Evolutionary conservation across 2,329 filamentous ascomycete genomes (phyloP), one percentile per base, ranked within the genome.

Genomic region (Xylaria sp.): DNA sequence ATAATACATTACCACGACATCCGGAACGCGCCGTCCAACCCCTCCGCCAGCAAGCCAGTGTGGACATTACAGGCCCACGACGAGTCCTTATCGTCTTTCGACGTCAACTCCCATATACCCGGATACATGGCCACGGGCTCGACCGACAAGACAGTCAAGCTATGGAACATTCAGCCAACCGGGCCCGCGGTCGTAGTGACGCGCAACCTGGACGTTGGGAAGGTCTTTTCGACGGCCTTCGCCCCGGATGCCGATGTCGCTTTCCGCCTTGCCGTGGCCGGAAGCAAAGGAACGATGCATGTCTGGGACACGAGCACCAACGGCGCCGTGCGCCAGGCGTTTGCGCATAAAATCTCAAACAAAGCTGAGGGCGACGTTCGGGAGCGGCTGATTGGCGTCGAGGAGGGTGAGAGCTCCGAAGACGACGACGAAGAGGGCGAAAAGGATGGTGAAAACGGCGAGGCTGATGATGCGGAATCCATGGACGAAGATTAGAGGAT

Each of bases 271-370:
- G 90, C 92, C 2, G 91, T 99, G 17, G 94, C 93, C 6, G 94
- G 94, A 50, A 97, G 92, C 78, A 95, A 95, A 77, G 94, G 94
- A 42, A 84, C 85, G 34, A 86, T 97, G 69, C 90, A 96, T 71
- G 87, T 99, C 48, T 99, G 94, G 94, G 93, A 97, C 73, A 97
- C 94, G 19, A 85, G 91, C 71, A 99, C 94, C 52, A 99, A 99
- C 71, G 85, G 84, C 13, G 88, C 89, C 21, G 91, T 99, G 26
- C 85, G 94, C 54, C 83, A 88, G 59, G 87, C 89, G 1, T 99
- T 99, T 76, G 91, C 89, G 34, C 84, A 78, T 66, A 87, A 85
- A 53, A 80, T 93, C 52, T 81, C 84, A 17, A 61, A 66, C 60
- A 69, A 79, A 57, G 74, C 79, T 6, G 84, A 84, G 44, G 85